Evolutionary conservation across 2,329 filamentous ascomycete species (phyloP).

Genomic region (Fusarium sp.): DNA sequence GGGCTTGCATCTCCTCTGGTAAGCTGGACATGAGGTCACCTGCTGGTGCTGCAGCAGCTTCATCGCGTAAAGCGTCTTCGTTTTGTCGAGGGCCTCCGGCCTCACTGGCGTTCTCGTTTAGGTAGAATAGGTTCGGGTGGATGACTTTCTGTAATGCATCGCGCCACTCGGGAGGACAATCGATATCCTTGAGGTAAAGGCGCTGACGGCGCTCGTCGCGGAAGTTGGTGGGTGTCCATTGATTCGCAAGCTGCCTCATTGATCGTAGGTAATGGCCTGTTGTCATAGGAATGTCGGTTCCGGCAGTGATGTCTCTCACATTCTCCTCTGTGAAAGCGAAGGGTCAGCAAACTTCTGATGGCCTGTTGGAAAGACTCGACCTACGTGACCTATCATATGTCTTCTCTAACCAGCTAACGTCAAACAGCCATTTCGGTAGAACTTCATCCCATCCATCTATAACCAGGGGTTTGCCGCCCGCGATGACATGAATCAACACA

Average conservation of each 20-base stretch:
- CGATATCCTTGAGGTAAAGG: slow-evolving; percentile 96
- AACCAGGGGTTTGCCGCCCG: slow-evolving; percentile 87
- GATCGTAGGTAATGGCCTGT: slow-evolving; percentile 91
- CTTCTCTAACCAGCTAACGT: slow-evolving; percentile 80
- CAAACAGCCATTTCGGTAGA: slow-evolving; percentile 83
- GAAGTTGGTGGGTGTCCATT: slow-evolving; percentile 81
- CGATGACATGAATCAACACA: slow-evolving; percentile 83
- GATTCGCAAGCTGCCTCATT: slow-evolving; percentile 84
- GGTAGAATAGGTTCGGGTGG: slow-evolving; percentile 85
- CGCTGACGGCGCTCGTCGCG: slow-evolving; percentile 84
- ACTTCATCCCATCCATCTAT: slow-evolving; percentile 87
- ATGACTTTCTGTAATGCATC: slow-evolving; percentile 81
- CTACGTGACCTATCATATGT: slow-evolving; percentile 83
- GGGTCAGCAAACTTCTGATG: slow-evolving; percentile 30
- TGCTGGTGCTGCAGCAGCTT: slow-evolving; percentile 73
- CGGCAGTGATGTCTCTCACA: slow-evolving; percentile 81
- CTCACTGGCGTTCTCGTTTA: slow-evolving; percentile 79
- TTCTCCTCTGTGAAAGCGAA: slow-evolving; percentile 72
- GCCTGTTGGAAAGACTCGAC: slow-evolving; percentile 40
- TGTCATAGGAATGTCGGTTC: slow-evolving; percentile 82
- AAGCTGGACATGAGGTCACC: slow-evolving; percentile 97
- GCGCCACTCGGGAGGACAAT: slow-evolving; percentile 90
- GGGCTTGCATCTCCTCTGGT: slow-evolving; percentile 85
- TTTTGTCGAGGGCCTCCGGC: slow-evolving; percentile 49
- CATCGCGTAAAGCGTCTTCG: slow-evolving; percentile 58